Evolutionary conservation across 208 protist genomes (phyloP), one percentile per base, ranked within the genome.

Genomic region (Kentomonas sorsogonicus): DNA sequence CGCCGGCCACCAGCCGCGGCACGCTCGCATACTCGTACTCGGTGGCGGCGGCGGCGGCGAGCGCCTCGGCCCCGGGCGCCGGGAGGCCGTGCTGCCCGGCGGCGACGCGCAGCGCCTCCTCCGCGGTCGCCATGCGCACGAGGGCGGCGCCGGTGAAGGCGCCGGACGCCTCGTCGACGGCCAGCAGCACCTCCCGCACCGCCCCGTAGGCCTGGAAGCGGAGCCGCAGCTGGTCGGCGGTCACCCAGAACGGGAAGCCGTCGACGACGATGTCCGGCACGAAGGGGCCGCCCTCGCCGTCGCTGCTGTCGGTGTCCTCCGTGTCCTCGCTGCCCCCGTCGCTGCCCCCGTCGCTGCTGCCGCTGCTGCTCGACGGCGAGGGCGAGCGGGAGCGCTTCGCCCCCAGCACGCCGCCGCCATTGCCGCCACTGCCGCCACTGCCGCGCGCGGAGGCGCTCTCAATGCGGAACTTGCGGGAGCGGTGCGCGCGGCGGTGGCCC

Each of bases 221-320:
- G 34, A 79, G 74, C 43, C 74, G 79, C 31, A 94, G 55, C 63
- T 94, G 78, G 50, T 86, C 82, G 54, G 83, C 80, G 10, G 74
- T 89, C 23, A 77, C 66, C 77, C 81, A 91, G 60, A 90, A 91
- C 16, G 87, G 87, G 23, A 94, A 75, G 11, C 80, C 83, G 60
- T 88, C 82, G 16, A 94, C 63, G 29, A 94, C 44, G 0, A 94
- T 48, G 53, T 94, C 83, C 0, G 88, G 84, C 23, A 94, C 77
- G 66, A 91, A 92, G 38, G 23, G 48, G 29, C 30, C 51, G 13
- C 10, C 38, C 10, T 25, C 56, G 38, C 33, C 50, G 40, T 65
- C 66, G 20, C 41, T 57, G 23, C 54, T 52, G 31, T 55, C 56
- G 16, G 41, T 36, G 15, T 45, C 43, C 10, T 16, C 27, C 53